Conservation (phyloP, 2,329 filamentous ascomycete genomes). For the Thielaviopsis musarum region DNA sequence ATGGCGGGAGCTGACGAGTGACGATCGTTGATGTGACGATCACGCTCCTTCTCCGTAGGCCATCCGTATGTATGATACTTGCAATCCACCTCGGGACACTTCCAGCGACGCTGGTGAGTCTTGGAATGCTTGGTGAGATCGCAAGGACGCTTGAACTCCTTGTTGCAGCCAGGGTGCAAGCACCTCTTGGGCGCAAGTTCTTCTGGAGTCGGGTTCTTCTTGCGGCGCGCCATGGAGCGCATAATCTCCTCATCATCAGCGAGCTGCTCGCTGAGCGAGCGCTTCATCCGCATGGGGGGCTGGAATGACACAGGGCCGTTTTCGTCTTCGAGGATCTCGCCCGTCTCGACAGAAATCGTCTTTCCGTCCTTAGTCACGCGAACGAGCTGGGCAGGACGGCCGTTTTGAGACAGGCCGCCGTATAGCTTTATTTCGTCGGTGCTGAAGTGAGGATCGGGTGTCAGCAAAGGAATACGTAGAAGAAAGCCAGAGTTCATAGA, state of each 20-base stretch:
- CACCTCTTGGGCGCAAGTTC: conserved; percentile 69
- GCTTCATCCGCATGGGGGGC: conserved; percentile 39
- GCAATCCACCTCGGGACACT: conserved; percentile 68
- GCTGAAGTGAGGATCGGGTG: conserved; percentile 18
- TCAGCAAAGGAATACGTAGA: conserved; percentile 16
- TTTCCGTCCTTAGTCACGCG: conserved; percentile 67
- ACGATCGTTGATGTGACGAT: conserved; percentile 92
- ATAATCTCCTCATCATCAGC: conserved; percentile 69
- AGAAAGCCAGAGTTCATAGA: conserved; percentile 8
- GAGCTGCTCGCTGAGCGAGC: conserved; percentile 49
- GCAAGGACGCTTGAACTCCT: conserved; percentile 92
- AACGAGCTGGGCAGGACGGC: conserved; percentile 69
- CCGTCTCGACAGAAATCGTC: conserved; percentile 59
- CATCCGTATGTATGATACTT: conserved; percentile 83
- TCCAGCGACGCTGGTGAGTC: conserved; percentile 92
- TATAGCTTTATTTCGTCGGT: conserved; percentile 60
- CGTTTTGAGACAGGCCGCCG: conserved; percentile 67
- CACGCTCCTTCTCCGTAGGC: conserved; percentile 95
- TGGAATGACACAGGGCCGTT: conserved; percentile 23
- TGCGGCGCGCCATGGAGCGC: conserved; percentile 87
- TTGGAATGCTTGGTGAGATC: conserved; percentile 97
- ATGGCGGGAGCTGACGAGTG: conserved; percentile 66
- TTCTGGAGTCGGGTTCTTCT: conserved; percentile 79
- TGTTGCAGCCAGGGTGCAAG: conserved; percentile 59
- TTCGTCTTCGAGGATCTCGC: conserved; percentile 39